phyloP scores from a whole-genome alignment of 2,329 filamentous ascomycete species.

The Aspergillus costaricaensis region DNA sequence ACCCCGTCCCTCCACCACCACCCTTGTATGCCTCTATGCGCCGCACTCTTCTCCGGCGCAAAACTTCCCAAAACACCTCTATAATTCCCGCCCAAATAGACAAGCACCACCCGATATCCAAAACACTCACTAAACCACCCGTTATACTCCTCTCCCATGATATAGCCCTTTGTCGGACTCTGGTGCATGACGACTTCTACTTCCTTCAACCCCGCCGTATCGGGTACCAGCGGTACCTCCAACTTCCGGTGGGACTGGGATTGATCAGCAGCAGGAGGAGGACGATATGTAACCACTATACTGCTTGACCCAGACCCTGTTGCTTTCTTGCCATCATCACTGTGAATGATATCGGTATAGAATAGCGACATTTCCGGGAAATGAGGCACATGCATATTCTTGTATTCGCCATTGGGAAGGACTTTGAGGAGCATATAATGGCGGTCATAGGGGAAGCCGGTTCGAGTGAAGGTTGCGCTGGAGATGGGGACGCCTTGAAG shows the following conservation, averaged over 20 bases:
- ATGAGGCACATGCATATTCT: constrained; percentile 62
- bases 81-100: constrained; percentile 65
- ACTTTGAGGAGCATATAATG: constrained; percentile 69
- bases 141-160: constrained; percentile 63
- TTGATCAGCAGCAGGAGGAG: constrained; percentile 23
- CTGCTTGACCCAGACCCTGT: constrained; percentile 28
- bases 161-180: constrained; percentile 60
- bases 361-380: constrained; percentile 67
- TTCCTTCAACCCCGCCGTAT: constrained; percentile 47
- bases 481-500: constrained; percentile 63
- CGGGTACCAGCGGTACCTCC: constrained; percentile 60
- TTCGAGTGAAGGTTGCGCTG: constrained; percentile 57
- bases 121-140: constrained; percentile 69
- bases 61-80: constrained; percentile 65
- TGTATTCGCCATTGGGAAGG: constrained; percentile 30
- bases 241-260: constrained; percentile 34
- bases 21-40: constrained; percentile 12
- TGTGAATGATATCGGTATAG: constrained; percentile 54
- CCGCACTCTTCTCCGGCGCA: constrained; percentile 45
- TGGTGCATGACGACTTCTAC: constrained; percentile 61
- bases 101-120: constrained; percentile 61
- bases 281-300: constrained; percentile 44
- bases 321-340: constrained; percentile 11
- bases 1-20: no score
- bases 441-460: constrained; percentile 66